Evolutionary conservation across 2,329 filamentous ascomycete species (phyloP).

Genomic region (Kalmusia sp.): DNA sequence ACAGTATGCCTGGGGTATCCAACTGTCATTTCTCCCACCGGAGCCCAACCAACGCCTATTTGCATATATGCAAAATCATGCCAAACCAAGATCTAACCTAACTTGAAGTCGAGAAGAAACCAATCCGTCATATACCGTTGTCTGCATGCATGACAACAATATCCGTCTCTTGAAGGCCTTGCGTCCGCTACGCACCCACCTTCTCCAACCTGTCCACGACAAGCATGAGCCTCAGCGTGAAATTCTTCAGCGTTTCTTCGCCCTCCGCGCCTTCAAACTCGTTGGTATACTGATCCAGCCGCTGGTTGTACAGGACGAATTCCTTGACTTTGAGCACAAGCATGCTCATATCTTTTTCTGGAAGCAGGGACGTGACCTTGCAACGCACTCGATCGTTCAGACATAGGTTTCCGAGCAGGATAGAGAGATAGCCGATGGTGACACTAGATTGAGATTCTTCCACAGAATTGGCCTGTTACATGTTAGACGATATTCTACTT

Average conservation of each 20-base stretch:
- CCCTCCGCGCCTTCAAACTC: conserved; percentile 57
- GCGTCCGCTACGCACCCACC: conserved; percentile 12
- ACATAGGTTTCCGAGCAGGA: conserved; percentile 83
- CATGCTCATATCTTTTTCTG: conserved; percentile 55
- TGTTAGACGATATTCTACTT: conserved; percentile 18
- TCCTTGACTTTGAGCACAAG: conserved; percentile 67
- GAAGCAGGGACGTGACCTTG: conserved; percentile 52
- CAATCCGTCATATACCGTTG: background rate
- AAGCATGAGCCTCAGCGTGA: conserved; percentile 61
- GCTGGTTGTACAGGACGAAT: conserved; percentile 66
- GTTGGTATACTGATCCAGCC: conserved; percentile 58
- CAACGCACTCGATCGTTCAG: conserved; percentile 58
- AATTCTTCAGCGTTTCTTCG: conserved; percentile 54
- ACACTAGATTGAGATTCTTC: conserved; percentile 81
- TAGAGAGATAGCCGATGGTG: conserved; percentile 83
- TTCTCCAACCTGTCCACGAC: conserved; percentile 57
- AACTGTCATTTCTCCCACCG: background rate
- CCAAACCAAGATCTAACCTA: background rate
- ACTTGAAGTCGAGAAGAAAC: background rate
- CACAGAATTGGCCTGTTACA: conserved; percentile 57
- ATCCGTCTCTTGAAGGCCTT: background rate
- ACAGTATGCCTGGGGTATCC: conserved; percentile 8
- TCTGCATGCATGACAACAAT: background rate
- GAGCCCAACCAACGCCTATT: conserved; percentile 5
- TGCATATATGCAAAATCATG: background rate